phyloP scores from a whole-genome alignment of 805 yeast genomes.

The Kuraishia hungarica region DNA sequence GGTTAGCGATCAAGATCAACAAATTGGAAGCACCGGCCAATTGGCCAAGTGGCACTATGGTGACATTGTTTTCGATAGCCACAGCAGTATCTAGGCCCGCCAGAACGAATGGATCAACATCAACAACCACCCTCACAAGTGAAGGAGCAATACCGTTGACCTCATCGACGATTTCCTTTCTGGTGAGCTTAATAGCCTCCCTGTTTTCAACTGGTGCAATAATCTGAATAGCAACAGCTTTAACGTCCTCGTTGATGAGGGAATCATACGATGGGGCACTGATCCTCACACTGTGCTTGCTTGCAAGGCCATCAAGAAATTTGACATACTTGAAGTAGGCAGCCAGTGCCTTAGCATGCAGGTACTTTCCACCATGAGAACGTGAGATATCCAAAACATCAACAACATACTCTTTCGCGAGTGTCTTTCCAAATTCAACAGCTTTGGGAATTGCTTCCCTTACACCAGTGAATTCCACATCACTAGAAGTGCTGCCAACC shows the following conservation, averaged over 20 bases:
- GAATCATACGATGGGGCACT: constrained; percentile 35
- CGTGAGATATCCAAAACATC: constrained; percentile 74
- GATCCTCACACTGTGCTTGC: constrained; percentile 32
- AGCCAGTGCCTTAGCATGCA: constrained; percentile 72
- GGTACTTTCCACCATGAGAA: constrained; percentile 76
- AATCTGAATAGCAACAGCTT: constrained; percentile 53
- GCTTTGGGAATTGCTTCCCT: constrained; percentile 49
- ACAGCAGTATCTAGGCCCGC: constrained; percentile 34
- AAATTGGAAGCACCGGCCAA: constrained; percentile 33
- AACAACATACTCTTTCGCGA: constrained; percentile 50
- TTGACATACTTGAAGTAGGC: constrained; percentile 52
- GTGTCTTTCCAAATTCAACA: constrained; percentile 46
- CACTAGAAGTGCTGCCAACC: constrained; percentile 28
- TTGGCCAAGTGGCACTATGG: constrained; percentile 50
- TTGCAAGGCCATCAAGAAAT: constrained; percentile 35
- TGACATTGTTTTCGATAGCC: constrained; percentile 37
- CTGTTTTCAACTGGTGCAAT: constrained; percentile 38
- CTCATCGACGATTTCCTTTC: constrained; percentile 59
- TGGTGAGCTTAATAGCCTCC: constrained; percentile 45
- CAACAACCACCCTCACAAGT: constrained; percentile 46
- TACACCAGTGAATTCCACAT: constrained; percentile 59
- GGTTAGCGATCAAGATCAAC: constrained; percentile 47
- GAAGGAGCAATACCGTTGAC: constrained; percentile 72
- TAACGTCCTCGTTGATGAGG: constrained; percentile 29
- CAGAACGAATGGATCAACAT: constrained; percentile 57